Base-by-base conservation (phyloP, 2,329 filamentous ascomycete genomes). In the Epicoccum nigrum region DNA sequence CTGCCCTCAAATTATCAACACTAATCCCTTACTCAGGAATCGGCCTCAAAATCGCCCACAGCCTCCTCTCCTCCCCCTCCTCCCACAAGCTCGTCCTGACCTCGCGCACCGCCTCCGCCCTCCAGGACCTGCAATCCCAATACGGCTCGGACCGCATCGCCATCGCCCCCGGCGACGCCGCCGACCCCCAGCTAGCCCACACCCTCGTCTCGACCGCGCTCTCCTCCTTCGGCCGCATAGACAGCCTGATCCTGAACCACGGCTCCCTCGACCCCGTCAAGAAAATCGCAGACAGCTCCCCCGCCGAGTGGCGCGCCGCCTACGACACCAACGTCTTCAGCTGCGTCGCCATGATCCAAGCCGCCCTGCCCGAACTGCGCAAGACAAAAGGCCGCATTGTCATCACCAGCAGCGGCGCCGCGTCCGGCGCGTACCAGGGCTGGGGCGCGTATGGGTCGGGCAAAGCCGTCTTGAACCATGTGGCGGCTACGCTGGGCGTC, bases 271-370 rank as follows among this genome's bases (percentile, higher is more conserved):
- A 85, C n/a, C 89, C 91, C 1, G 86, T 95, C 33, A 84, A 83
- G 42, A 84, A 83, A 51, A 77, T 97, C 35, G 84, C 77, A 3
- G 83, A 93, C 47, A 80, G 82, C 13, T 82, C 83, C n/a, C 68
- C 85, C 0, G 85, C 88, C 30, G 86, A 89, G 54, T 97, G 92
- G 90, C 87, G 85, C 65, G 74, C 77, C 2, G 79, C 83, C 7
- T 97, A 91, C 73, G 87, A 96, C 62, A 79, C 91, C 55, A 97
- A 97, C 70, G 85, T 97, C 62, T 92, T 97, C 70, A 93, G 90
- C 60, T 85, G 85, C 21, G 77, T 97, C 35, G 86, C 85, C 27
- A 79, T 97, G 73, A 90, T 95, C 51, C 85, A 90, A 75, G 85
- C 87, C 15, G 83, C 85, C 2, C 79, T 96, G 13, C 83, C 85